Evolutionary conservation across 2,329 filamentous ascomycete species (phyloP), one percentile per base, ranked within the genome.

Genomic region (Nothopassalora personata): DNA sequence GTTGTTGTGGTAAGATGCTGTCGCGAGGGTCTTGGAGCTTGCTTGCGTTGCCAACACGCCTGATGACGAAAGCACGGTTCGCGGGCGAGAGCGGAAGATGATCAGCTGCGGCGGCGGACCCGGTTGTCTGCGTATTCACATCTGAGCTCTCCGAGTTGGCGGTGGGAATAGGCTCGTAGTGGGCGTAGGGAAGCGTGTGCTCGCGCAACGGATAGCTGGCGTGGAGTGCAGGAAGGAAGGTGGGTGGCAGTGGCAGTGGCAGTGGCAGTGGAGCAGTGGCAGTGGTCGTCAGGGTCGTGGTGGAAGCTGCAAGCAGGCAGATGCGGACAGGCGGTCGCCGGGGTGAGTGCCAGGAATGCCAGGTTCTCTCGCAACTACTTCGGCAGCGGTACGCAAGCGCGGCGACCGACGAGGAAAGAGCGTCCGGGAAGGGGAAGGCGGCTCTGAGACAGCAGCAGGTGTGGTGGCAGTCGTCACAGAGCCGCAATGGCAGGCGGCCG

Each of bases 61-160:
- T 51, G 53, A 60, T 60, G 61, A 60, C 61, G 58, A 58, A 53
- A 34, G 55, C 52, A 55, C 48, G 53, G 56, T 59, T 63, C 48
- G 45, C 54, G 53, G 59, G 61, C 61, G 57, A 51, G 48, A 27
- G 62, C 57, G 50, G 61, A 60, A 43, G 57, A 50, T 60, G 56
- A 59, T 60, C 53, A 57, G 57, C 56, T 63, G 58, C 57, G 50
- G 54, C 59, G 50, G 46, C 50, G 58, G 60, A 60, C 60, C 58
- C 58, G 61, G 58, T 60, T 49, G 23, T 9, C 27, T 51, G 56
- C 53, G 56, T 60, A 60, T 62, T 62, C 59, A 63, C 62, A 63
- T 64, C 56, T 59, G 60, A 34, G 46, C 48, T 53, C 43, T 46
- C 28, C 53, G 46, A 55, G 43, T 55, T 30, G 30, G 9, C 15